These are phyloP conservation scores for Xylaria palmicola DNA, from an alignment of 495 filamentous ascomycete genomes.

Conservation along the genomic window DNA sequence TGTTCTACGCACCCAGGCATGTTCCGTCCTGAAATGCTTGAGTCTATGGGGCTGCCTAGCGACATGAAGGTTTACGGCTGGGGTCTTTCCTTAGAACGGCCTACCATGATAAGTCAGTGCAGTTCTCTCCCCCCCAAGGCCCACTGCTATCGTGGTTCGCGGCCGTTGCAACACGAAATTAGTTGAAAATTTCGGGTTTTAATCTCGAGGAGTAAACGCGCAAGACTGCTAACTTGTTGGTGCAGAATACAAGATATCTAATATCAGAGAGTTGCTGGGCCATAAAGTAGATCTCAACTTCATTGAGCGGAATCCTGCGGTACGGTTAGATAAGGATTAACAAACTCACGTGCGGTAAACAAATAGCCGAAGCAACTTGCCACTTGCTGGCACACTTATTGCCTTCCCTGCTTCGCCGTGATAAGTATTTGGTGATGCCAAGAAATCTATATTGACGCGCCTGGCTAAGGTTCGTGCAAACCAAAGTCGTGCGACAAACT, in stretches of 20 bases:
- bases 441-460: too few relatives aligned
- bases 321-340: constrained; percentile 74
- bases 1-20: background rate
- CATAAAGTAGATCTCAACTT: constrained; percentile 83
- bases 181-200: background rate
- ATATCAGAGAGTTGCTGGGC: constrained; percentile 81
- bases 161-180: background rate
- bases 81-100: constrained; percentile 86
- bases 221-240: background rate
- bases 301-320: constrained; percentile 78
- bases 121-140: background rate
- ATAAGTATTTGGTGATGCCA: too few relatives aligned
- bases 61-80: constrained; percentile 88
- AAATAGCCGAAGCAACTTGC: background rate
- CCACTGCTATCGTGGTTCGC: background rate
- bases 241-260: constrained; percentile 74
- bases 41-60: constrained; percentile 49
- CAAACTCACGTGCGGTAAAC: background rate
- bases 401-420: too few relatives aligned
- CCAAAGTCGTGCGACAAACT: too few relatives aligned
- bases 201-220: background rate
- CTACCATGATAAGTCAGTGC: constrained; percentile 76
- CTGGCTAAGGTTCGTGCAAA: too few relatives aligned
- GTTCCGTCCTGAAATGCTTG: constrained; percentile 94
- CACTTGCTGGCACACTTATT: too few relatives aligned